These are phyloP conservation scores for Penicillium egyptiacum DNA, from an alignment of 495 filamentous ascomycete genomes.

Conservation along the genomic window DNA sequence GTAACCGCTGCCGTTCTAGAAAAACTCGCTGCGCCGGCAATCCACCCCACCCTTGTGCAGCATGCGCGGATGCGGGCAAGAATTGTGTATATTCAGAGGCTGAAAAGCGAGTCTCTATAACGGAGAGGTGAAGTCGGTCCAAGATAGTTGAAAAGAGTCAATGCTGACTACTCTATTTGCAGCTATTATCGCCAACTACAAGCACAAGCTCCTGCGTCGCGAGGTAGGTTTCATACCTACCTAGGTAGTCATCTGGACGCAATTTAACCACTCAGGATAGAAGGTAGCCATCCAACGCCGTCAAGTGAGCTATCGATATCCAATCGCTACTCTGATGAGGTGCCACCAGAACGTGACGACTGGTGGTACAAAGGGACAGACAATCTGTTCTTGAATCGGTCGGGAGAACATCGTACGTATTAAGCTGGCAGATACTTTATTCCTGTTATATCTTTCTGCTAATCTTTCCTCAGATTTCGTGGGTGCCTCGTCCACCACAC, in stretches of 20 bases:
- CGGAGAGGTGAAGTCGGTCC: conserved; percentile 29
- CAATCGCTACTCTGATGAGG: conserved; percentile 24
- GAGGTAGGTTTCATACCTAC: conserved; percentile 4
- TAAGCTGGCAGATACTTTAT: not conserved
- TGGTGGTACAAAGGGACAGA: conserved; percentile 45
- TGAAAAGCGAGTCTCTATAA: conserved; percentile 39
- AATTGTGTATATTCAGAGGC: conserved; percentile 41
- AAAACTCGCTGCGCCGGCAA: conserved; percentile 41
- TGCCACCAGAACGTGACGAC: conserved; percentile 35
- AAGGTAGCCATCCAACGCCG: conserved; percentile 9
- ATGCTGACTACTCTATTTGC: conserved; percentile 5
- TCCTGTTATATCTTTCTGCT: not conserved
- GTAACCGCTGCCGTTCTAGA: conserved; percentile 39
- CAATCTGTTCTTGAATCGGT: conserved; percentile 36
- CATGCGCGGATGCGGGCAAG: conserved; percentile 33
- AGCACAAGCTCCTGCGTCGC: conserved; percentile 25
- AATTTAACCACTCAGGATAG: not conserved
- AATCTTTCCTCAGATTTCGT: conserved; percentile 30
- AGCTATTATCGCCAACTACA: conserved; percentile 38
- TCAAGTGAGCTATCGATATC: conserved; percentile 14
- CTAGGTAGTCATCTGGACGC: not conserved
- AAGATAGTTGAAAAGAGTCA: not conserved
- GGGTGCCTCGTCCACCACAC: conserved; percentile 36
- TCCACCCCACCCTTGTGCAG: conserved; percentile 37
- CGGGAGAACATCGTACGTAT: conserved; percentile 39